Evolutionary conservation across 768 basidiomycete genomes (phyloP).

Genomic region (Leucocoprinus leucothites): DNA sequence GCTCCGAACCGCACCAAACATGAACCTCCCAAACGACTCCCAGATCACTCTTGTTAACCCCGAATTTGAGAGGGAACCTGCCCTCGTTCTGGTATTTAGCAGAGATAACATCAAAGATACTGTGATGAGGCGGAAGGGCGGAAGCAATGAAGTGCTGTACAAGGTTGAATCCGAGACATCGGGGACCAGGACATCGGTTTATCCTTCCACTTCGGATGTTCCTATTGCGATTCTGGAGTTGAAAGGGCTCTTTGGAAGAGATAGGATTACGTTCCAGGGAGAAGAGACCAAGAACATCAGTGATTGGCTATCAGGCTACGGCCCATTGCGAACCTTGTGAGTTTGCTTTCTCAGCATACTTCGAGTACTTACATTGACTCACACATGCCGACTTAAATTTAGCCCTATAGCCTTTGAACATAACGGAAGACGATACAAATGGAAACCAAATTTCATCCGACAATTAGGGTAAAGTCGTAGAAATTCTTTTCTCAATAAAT

Average conservation of each 20-base stretch:
- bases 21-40: conserved; percentile 4
- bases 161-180: conserved; percentile 4
- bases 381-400: neutral
- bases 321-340: neutral
- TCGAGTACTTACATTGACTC: too few species aligned
- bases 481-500: neutral
- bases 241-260: neutral
- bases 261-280: conserved; percentile 1
- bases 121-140: neutral
- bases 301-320: conserved; percentile 6
- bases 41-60: conserved; percentile 4
- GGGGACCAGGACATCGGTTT: neutral
- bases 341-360: neutral
- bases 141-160: neutral
- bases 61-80: neutral
- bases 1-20: neutral
- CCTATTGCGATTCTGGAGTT: conserved; percentile 1
- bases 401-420: conserved; percentile 5
- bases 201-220: neutral
- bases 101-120: neutral
- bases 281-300: neutral
- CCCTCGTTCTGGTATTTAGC: neutral
- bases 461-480: neutral
- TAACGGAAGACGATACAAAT: neutral
- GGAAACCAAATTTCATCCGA: neutral